Base-by-base conservation (phyloP, 192 early-diverging fungal species). In the Coemansia erecta region DNA sequence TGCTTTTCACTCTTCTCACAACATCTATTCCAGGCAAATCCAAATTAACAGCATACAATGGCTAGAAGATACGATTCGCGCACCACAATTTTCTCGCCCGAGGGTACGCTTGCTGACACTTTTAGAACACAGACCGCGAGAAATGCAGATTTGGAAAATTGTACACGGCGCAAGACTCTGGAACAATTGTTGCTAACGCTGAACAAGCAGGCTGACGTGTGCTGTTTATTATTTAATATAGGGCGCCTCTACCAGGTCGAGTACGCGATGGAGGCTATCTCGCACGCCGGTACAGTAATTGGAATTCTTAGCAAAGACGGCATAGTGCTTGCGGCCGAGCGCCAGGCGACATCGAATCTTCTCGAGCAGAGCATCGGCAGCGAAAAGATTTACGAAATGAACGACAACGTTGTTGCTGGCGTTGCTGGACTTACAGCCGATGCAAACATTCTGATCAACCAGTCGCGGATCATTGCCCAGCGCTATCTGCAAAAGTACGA, bases 221-320 rank as follows among this genome's bases (percentile, higher is more conserved):
- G 26, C 59, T 12, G 9, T 54, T 40, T 4, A 42, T 18, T 3
- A 2, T 44, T 24, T 11, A 2, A 8, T 63, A 12, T 77, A 97
- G 94, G 95, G 39, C 86, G 94, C n/a, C 80, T 99, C 47, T 94
- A 97, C 81, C 97, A 99, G 82, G 97, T 99, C 58, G 97, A 99
- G 82, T 98, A 99, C 77, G 97, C 97, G 21, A 98, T 99, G 94
- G 95, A 99, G 75, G 95, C 97, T 37, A 98, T 99, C 72, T 94
- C 92, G 7, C 94, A 93, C 61, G 97, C 95, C 24, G 94, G 94
- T 45, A 97, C 91, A 55, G 89, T 91, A 14, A 85, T 99, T 23
- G 97, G 97, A 43, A 88, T 99, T 60, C 84, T 94, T 53, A 82
- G 90, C 46, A 86, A 84, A 43, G 95, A 99, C 56, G 97, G 97